These are phyloP conservation scores for Boletus sp. DNA, from an alignment of 768 basidiomycete species.

Conservation along the genomic window DNA sequence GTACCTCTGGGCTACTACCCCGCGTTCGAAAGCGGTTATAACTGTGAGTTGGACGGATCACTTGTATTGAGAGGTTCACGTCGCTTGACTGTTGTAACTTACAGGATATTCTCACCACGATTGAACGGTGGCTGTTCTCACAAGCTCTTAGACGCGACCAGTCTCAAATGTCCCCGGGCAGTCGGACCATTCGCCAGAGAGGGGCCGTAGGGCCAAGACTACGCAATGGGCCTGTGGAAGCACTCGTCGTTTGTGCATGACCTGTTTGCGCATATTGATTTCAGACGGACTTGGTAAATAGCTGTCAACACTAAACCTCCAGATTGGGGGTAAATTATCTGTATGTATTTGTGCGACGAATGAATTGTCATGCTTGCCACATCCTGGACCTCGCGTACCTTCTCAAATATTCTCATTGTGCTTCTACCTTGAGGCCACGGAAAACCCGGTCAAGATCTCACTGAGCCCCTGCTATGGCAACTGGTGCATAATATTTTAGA, in stretches of 20 bases:
- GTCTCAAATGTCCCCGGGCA: background rate
- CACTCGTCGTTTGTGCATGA: background rate
- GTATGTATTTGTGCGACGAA: background rate
- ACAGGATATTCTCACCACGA: constrained; percentile 27
- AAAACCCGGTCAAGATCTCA: too few species aligned
- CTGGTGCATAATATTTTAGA: too few species aligned
- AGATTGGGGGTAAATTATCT: background rate
- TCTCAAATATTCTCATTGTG: too few species aligned
- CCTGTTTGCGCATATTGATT: constrained; percentile 15
- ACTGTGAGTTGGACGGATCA: constrained; percentile 11
- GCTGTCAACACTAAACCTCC: constrained; percentile 4
- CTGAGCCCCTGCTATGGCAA: too few species aligned
- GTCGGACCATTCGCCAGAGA: constrained; percentile 9
- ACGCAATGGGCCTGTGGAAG: background rate
- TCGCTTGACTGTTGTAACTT: background rate
- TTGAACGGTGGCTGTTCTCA: constrained; percentile 26
- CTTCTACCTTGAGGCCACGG: too few species aligned
- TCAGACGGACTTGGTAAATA: constrained; percentile 17
- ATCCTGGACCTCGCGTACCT: too few species aligned
- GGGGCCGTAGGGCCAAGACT: constrained; percentile 27
- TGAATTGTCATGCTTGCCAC: background rate
- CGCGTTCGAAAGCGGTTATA: constrained; percentile 16
- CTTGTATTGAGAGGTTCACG: background rate
- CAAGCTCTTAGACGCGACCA: constrained; percentile 21
- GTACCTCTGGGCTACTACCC: constrained; percentile 20